Percentiles rank a stretch among this genome's conserved stretches.
Conservation (phyloP, 768 basidiomycete species). For the Lentinula sp. region DNA sequence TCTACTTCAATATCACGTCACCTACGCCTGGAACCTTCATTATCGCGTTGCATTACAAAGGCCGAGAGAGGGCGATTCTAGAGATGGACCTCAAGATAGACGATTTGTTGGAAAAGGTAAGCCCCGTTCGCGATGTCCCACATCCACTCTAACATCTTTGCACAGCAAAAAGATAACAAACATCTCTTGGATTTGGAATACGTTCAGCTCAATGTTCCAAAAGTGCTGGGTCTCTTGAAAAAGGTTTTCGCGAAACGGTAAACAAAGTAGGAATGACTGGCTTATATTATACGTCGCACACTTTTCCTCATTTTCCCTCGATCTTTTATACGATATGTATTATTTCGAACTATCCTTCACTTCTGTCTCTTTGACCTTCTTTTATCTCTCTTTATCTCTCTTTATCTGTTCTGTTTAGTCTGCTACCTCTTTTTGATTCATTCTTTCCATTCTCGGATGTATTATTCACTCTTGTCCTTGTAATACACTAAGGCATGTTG, state of each 20-base stretch:
- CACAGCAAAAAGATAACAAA: slow-evolving; percentile 98
- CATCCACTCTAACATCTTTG: slow-evolving; percentile 1
- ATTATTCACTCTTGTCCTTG: slow-evolving; percentile 3
- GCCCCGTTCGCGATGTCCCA: slow-evolving; percentile 11
- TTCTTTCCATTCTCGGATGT: slow-evolving; percentile 6
- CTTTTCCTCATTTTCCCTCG: background rate
- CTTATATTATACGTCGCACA: slow-evolving; percentile 11
- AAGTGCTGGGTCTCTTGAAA: slow-evolving; percentile 86
- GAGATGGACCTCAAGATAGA: slow-evolving; percentile 99
- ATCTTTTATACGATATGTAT: slow-evolving; percentile 7
- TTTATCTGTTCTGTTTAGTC: slow-evolving; percentile 1
- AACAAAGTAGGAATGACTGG: slow-evolving; percentile 8
- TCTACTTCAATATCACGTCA: slow-evolving; percentile 98
- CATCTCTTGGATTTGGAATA: slow-evolving; percentile 95
- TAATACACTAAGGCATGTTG: slow-evolving; percentile 8
- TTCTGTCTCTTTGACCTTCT: background rate
- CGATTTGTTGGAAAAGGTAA: slow-evolving; percentile 92
- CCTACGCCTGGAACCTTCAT: slow-evolving; percentile 98
- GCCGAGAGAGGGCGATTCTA: slow-evolving; percentile 96
- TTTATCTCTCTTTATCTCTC: background rate
- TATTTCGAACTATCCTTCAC: slow-evolving; percentile 4
- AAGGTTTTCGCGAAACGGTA: slow-evolving; percentile 60
- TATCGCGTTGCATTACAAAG: slow-evolving; percentile 98
- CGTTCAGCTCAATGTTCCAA: slow-evolving; percentile 94
- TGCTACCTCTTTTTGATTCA: slow-evolving; percentile 1